These are phyloP conservation scores for Aspergillus sclerotiicarbonarius DNA, from an alignment of 495 filamentous ascomycete genomes.

Conservation along the genomic window DNA sequence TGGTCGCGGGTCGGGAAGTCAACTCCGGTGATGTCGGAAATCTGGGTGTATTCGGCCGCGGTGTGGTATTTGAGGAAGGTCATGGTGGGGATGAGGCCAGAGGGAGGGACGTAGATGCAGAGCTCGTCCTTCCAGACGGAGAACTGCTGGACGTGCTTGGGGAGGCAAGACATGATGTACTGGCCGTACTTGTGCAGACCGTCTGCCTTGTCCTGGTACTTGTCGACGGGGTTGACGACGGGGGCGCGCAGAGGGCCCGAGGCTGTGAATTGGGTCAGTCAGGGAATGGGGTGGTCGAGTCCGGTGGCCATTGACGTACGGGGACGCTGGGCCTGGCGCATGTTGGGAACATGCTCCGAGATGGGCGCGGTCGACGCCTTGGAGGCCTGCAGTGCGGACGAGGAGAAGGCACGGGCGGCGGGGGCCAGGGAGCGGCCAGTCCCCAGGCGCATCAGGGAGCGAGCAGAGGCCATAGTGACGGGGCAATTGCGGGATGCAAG, in stretches of 20 bases:
- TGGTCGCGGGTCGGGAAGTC: slow-evolving; percentile 93
- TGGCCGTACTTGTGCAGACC: slow-evolving; percentile 88
- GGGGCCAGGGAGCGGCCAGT: slow-evolving; percentile 60
- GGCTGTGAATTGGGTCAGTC: slow-evolving; percentile 32
- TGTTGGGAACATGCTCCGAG: slow-evolving; percentile 55
- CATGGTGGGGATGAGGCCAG: slow-evolving; percentile 86
- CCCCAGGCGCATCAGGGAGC: slow-evolving; percentile 66
- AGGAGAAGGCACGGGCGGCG: slow-evolving; percentile 56
- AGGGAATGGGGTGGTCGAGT: slow-evolving; percentile 18
- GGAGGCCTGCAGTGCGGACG: slow-evolving; percentile 56
- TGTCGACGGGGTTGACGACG: slow-evolving; percentile 88
- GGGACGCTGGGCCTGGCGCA: slow-evolving; percentile 62
- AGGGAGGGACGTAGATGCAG: slow-evolving; percentile 84
- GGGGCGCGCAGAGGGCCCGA: slow-evolving; percentile 68
- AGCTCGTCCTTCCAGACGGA: slow-evolving; percentile 99
- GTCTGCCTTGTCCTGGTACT: slow-evolving; percentile 80
- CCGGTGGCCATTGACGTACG: slow-evolving; percentile 41
- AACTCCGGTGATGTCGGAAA: slow-evolving; percentile 88
- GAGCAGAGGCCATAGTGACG: slow-evolving; percentile 48
- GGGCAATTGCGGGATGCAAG: slow-evolving; percentile 27
- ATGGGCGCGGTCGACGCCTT: slow-evolving; percentile 41
- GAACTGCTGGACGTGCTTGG: slow-evolving; percentile 98
- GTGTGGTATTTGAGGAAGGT: slow-evolving; percentile 97
- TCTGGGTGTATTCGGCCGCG: slow-evolving; percentile 90
- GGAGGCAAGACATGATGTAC: slow-evolving; percentile 93